A percentile compares a stretch with the other conserved stretches of the same genome.
Conservation (phyloP, 2,329 filamentous ascomycete genomes). For the Pezicula neosporulosa region DNA sequence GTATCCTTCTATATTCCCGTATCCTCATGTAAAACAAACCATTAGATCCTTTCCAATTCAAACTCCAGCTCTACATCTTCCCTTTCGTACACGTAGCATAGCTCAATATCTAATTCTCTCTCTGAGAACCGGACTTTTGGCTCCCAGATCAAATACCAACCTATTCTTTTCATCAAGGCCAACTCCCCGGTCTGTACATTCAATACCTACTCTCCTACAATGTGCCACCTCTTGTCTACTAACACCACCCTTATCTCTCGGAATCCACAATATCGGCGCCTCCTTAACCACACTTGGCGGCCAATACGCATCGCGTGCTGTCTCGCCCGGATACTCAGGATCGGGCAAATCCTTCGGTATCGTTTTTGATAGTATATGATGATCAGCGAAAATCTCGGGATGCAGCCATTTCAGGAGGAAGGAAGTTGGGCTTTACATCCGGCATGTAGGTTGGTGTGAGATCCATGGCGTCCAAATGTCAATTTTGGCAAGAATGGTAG, state of each 20-base stretch:
- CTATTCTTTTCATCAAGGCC: constrained; percentile 40
- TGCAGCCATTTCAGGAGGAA: constrained; percentile 51
- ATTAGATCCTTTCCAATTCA: too few relatives aligned
- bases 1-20: too few relatives aligned
- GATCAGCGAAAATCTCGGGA: constrained; percentile 51
- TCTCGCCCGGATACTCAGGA: constrained; percentile 38
- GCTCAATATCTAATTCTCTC: constrained; percentile 16
- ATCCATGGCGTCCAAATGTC: constrained; percentile 25
- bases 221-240: constrained; percentile 54
- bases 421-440: constrained; percentile 37
- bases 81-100: neutral
- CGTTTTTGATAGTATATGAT: constrained; percentile 42
- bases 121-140: constrained; percentile 9
- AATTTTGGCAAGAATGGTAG: constrained; percentile 9
- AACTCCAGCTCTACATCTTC: constrained; percentile 1
- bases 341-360: constrained; percentile 46
- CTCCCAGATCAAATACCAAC: constrained; percentile 15
- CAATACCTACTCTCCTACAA: constrained; percentile 41
- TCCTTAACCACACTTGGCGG: constrained; percentile 54
- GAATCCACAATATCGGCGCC: constrained; percentile 56
- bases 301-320: constrained; percentile 50
- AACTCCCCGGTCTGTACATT: constrained; percentile 57
- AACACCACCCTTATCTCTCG: constrained; percentile 54
- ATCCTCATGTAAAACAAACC: too few relatives aligned
- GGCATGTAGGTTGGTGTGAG: constrained; percentile 16